Conservation (phyloP, 2,329 filamentous ascomycete genomes). For the Paraphaeosphaeria sporulosa region DNA sequence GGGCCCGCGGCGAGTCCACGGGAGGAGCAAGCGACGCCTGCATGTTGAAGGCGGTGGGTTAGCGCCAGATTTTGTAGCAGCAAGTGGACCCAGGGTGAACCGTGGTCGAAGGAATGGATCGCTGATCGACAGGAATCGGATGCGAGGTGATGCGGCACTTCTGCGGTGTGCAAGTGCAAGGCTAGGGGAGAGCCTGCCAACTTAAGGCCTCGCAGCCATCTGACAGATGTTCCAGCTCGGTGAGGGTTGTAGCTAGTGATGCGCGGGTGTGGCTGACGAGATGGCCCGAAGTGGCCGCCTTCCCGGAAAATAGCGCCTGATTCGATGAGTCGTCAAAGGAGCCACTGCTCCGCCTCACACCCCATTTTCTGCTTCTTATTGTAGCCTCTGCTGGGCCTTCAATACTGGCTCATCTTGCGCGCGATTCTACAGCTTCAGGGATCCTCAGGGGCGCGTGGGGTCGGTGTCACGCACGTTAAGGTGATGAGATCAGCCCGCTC, state of each 20-base stretch:
- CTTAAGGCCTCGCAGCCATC: conserved; percentile 36
- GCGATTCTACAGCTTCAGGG: conserved; percentile 5
- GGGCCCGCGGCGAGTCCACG: conserved; percentile 37
- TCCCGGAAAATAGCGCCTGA: conserved; percentile 21
- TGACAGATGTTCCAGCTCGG: conserved; percentile 9
- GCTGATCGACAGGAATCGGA: conserved; percentile 9
- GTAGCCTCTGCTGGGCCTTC: neutral
- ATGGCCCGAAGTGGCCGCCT: conserved; percentile 19
- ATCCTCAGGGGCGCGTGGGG: conserved; percentile 7
- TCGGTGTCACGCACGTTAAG: conserved; percentile 15
- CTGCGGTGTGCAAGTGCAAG: conserved; percentile 21
- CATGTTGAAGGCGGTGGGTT: conserved; percentile 22
- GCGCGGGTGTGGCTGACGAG: conserved; percentile 43
- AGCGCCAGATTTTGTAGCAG: conserved; percentile 22
- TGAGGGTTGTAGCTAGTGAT: neutral
- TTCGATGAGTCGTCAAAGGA: conserved; percentile 19
- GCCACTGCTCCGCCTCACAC: conserved; percentile 25
- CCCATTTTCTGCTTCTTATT: neutral
- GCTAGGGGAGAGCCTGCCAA: conserved; percentile 25
- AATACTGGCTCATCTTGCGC: neutral
- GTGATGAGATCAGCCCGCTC: conserved; percentile 40
- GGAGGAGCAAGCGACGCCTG: conserved; percentile 38
- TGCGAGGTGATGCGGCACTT: conserved; percentile 15
- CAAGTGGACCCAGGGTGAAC: neutral
- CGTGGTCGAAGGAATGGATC: conserved; percentile 12